Percentiles rank a stretch among this genome's conserved stretches.
phyloP scores from a whole-genome alignment of 2,329 filamentous ascomycete species.

The Fusarium austroafricanum region DNA sequence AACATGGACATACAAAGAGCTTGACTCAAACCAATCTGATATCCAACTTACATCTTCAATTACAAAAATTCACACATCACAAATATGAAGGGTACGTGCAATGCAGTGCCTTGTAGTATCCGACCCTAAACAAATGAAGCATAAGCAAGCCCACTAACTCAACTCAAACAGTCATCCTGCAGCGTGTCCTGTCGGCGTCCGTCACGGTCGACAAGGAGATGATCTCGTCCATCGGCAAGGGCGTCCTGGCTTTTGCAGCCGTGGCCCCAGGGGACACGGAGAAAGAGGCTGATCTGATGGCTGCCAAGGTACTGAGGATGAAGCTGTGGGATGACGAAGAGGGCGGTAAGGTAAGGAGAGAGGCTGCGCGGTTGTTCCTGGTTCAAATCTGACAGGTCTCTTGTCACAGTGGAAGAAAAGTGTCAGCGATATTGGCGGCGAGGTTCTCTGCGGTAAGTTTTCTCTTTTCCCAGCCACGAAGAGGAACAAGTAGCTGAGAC shows the following conservation, averaged over 20 bases:
- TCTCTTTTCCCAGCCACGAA: not conserved
- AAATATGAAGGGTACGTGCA: conserved; percentile 43
- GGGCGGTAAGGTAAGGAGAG: conserved; percentile 68
- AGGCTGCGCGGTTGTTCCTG: not conserved
- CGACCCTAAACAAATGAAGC: conserved; percentile 4
- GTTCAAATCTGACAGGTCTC: conserved; percentile 20
- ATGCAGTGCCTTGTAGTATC: not conserved
- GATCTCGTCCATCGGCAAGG: conserved; percentile 90
- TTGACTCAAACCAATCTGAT: conserved; percentile 16
- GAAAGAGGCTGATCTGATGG: conserved; percentile 86
- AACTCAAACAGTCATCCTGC: conserved; percentile 78
- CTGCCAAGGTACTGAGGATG: conserved; percentile 87
- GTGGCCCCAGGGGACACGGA: conserved; percentile 90
- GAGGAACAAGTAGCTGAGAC: conserved; percentile 2
- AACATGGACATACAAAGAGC: conserved; percentile 17
- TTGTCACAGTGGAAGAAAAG: conserved; percentile 83
- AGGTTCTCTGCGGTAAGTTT: conserved; percentile 86
- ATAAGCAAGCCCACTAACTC: conserved; percentile 20
- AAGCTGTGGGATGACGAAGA: conserved; percentile 90
- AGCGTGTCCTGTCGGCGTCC: conserved; percentile 93
- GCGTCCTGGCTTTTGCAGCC: conserved; percentile 90
- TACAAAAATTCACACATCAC: not conserved
- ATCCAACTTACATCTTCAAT: conserved; percentile 6
- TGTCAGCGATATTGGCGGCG: conserved; percentile 88
- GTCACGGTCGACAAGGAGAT: conserved; percentile 93